Evolutionary conservation across 139 green algal genomes (phyloP).

Genomic region (Axilococcus clingmanii): DNA sequence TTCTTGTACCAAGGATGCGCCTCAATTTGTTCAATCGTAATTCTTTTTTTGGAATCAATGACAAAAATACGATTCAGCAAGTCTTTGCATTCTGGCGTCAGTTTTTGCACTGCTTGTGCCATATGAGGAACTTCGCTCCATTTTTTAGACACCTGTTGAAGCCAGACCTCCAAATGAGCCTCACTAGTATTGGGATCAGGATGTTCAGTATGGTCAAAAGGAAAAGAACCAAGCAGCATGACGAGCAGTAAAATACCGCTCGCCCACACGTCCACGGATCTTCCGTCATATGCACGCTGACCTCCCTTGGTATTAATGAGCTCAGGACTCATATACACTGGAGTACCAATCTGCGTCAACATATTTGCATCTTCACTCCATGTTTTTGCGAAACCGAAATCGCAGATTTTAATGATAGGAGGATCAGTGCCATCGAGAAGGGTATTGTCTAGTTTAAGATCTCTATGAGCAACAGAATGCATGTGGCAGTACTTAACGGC

Average conservation of each 20-base stretch:
- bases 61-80: conserved; percentile 68
- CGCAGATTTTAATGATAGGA: conserved; percentile 69
- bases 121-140: conserved; percentile 53
- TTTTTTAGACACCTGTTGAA: conserved; percentile 37
- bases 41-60: conserved; percentile 54
- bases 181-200: conserved; percentile 58
- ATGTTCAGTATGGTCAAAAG: conserved; percentile 54
- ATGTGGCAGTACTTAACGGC: conserved; percentile 86
- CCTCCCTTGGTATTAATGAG: conserved; percentile 39
- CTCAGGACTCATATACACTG: conserved; percentile 77
- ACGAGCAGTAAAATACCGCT: conserved; percentile 67
- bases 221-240: conserved; percentile 72
- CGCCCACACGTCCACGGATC: conserved; percentile 65
- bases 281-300: conserved; percentile 42
- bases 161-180: conserved; percentile 51
- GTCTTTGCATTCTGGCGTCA: conserved; percentile 50
- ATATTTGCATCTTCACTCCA: conserved; percentile 56
- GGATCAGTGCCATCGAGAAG: conserved; percentile 59
- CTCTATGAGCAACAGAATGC: conserved; percentile 72
- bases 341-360: conserved; percentile 74
- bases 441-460: conserved; percentile 75
- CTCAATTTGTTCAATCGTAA: conserved; percentile 53
- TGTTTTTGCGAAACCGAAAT: conserved; percentile 67
- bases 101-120: conserved; percentile 35
- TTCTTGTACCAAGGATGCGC: conserved; percentile 52